These are phyloP conservation scores for Microbotryomycetes sp. DNA, from an alignment of 1,284 basidiomycete genomes.

Conservation along the genomic window DNA sequence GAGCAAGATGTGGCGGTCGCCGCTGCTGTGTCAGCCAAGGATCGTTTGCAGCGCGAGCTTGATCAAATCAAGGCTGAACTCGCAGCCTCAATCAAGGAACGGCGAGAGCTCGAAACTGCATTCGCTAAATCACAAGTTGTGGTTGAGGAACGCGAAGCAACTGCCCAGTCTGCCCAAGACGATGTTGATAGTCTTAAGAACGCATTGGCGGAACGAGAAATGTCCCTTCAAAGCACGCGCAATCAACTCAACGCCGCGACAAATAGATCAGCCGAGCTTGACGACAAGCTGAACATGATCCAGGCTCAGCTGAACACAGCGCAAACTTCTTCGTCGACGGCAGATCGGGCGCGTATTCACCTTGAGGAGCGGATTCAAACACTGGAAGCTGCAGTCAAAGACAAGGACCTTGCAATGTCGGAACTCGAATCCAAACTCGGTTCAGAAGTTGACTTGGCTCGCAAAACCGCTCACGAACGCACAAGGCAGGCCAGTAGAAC, in stretches of 20 bases:
- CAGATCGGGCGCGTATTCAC: neutral
- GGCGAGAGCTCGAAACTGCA: conserved; percentile 20
- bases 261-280: neutral
- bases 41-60: conserved; percentile 7
- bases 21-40: neutral
- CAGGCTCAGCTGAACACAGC: neutral
- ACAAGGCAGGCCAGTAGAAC: conserved; percentile 21
- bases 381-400: conserved; percentile 6
- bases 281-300: neutral
- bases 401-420: conserved; percentile 9
- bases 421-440: conserved; percentile 3
- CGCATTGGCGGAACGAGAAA: neutral
- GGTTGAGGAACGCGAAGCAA: neutral
- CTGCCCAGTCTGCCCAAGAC: neutral
- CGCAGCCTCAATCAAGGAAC: conserved; percentile 1
- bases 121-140: conserved; percentile 6
- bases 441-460: conserved; percentile 5
- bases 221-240: neutral
- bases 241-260: neutral
- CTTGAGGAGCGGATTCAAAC: neutral
- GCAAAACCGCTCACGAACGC: conserved; percentile 10
- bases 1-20: conserved; percentile 10
- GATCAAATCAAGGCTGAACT: conserved; percentile 15
- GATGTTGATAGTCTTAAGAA: neutral
- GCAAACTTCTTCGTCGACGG: neutral